These are phyloP conservation scores for Coprinopsis marcescibilis DNA, from an alignment of 768 basidiomycete species.

Conservation along the genomic window DNA sequence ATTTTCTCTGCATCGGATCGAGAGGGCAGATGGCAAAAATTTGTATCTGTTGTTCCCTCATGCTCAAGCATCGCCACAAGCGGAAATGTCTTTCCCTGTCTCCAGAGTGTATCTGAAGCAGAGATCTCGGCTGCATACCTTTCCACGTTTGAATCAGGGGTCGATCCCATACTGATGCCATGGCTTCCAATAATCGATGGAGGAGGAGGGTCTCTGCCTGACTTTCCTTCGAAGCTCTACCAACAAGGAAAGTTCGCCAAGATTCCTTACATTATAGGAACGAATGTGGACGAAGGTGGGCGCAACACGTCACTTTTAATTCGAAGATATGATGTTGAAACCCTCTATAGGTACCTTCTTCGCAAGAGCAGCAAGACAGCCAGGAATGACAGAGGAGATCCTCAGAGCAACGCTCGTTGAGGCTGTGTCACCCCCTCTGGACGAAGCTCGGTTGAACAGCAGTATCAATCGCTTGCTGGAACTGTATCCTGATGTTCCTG, in stretches of 20 bases:
- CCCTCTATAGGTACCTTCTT: slow-evolving; percentile 29
- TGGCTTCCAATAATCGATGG: slow-evolving; percentile 38
- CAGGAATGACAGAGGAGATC: neutral
- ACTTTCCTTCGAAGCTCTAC: slow-evolving; percentile 30
- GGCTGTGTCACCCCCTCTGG: slow-evolving; percentile 19
- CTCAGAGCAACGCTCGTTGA: neutral
- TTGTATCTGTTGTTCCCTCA: slow-evolving; percentile 29
- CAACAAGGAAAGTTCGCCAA: slow-evolving; percentile 22
- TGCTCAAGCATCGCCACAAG: slow-evolving; percentile 24
- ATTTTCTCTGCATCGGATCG: slow-evolving; percentile 26
- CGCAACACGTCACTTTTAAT: neutral
- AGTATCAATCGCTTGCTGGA: slow-evolving; percentile 24
- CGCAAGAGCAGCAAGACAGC: slow-evolving; percentile 16
- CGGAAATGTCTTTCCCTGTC: slow-evolving; percentile 30
- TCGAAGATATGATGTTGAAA: neutral
- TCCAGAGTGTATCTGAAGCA: slow-evolving; percentile 19
- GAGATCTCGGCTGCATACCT: slow-evolving; percentile 11
- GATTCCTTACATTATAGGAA: slow-evolving; percentile 43
- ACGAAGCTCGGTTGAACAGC: slow-evolving; percentile 14
- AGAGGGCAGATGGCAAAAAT: slow-evolving; percentile 31
- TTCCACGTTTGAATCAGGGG: slow-evolving; percentile 14
- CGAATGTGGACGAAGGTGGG: slow-evolving; percentile 13
- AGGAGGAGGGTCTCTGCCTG: slow-evolving; percentile 32
- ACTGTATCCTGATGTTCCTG: slow-evolving; percentile 37
- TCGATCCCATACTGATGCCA: slow-evolving; percentile 15